These are phyloP conservation scores for Verticillium dahliae DNA, from an alignment of 2,329 filamentous ascomycete species.

Conservation along the genomic window DNA sequence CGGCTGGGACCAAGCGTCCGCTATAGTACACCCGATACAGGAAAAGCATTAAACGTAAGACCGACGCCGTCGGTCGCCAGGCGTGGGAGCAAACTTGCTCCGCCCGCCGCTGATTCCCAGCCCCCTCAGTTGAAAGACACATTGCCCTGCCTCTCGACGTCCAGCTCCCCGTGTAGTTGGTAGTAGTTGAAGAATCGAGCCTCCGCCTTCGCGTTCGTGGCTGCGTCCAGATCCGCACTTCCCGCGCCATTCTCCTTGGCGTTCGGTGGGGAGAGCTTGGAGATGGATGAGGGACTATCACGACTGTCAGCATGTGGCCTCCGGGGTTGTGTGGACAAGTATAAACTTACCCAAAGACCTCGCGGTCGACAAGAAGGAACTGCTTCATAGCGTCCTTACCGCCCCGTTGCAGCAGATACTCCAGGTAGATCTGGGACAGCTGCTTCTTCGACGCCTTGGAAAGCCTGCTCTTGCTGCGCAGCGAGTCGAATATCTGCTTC, in stretches of 20 bases:
- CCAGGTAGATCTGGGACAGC: conserved; percentile 71
- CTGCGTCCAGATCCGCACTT: conserved; percentile 42
- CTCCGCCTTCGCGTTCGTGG: conserved; percentile 43
- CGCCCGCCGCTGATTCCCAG: neutral
- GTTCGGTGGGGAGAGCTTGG: conserved; percentile 30
- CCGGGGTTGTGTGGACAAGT: neutral
- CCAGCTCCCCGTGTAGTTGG: conserved; percentile 41
- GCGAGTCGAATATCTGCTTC: conserved; percentile 70
- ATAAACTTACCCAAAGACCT: conserved; percentile 74
- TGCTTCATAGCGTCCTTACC: conserved; percentile 79
- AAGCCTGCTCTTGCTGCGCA: conserved; percentile 67
- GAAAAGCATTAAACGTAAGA: neutral
- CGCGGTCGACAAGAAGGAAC: conserved; percentile 74
- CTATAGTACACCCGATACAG: neutral
- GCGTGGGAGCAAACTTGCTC: neutral
- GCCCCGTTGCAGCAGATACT: conserved; percentile 76
- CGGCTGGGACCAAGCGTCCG: neutral
- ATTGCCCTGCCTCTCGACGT: conserved; percentile 39
- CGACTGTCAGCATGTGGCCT: neutral
- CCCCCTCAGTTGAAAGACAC: conserved; percentile 40
- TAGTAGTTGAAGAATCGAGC: conserved; percentile 44
- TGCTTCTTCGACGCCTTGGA: conserved; percentile 63
- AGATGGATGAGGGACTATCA: conserved; percentile 38
- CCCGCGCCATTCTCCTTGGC: conserved; percentile 40
- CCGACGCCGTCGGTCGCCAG: neutral